Evolutionary conservation across 31 red algal species (phyloP), one percentile per base, ranked within the genome.

Genomic region (Endocladia muricata): DNA sequence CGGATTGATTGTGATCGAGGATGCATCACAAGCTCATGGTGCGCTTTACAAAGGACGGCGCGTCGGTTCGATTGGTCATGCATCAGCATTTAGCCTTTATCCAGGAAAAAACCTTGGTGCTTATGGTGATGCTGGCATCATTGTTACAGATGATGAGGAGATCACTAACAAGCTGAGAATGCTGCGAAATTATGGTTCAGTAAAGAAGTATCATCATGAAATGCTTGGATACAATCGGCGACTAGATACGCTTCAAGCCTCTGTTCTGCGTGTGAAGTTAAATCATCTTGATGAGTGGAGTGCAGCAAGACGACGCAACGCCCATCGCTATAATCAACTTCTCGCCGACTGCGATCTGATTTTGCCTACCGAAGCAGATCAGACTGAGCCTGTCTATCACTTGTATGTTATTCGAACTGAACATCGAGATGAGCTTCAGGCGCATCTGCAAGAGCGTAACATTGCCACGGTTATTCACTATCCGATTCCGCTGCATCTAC

Each of bases 1-100:
- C 21, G 52, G 52, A 51, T 26, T 73, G 22, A 73, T 49, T 49
- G 68, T 73, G 23, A 73, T 73, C 30, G 68, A 73, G 52, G 68
- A 73, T 48, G 41, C 68, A 31, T n/a, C 68, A 37, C 68, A 73
- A 49, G 68, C 68, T 22, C 41, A 49, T 73, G 68, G 68, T 42
- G 68, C 68, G 26, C 19, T n/a, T 25, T 43, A 51, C 38, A n/a
- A 49, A 25, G 41, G 68, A 22, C 44, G 34, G 34, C 22, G 41
- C 22, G 41, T 49, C 40, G 68, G 68, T 17, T 49, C 68, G n/a
- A 22, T 73, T 49, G 68, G 68, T 25, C 38, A 73, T 73, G 68
- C 68, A 30, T 23, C 38, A 41, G 37, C 21, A 17, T 73, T 73
- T 73, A 73, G 68, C 32, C 52, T 73, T 26, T 48, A 73, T 34